Conservation (phyloP, 1,284 basidiomycete species). For the Cryptococcus hybrid region DNA sequence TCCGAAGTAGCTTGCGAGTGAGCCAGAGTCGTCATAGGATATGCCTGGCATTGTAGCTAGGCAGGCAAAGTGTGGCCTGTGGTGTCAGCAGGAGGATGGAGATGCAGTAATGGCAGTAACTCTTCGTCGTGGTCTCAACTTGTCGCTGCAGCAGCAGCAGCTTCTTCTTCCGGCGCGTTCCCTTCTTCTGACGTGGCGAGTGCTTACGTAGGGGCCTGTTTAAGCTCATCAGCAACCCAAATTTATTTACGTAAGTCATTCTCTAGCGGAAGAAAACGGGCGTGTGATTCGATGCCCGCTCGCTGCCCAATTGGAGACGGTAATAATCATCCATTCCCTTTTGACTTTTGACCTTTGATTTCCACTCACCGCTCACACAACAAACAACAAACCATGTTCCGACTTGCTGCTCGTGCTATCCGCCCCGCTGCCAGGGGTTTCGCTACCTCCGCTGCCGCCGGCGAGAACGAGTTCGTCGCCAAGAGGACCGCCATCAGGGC, state of each 20-base stretch:
- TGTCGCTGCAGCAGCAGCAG: no score
- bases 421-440: conserved; percentile 18
- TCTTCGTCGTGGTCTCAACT: no score
- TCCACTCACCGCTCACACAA: conserved; percentile 8
- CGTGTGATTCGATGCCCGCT: conserved; percentile 5
- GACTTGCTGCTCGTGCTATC: conserved; percentile 20
- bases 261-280: conserved; percentile 12
- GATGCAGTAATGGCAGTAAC: no score
- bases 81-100: no score
- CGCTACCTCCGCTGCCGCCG: conserved; percentile 15
- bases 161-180: no score
- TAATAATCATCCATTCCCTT: background rate
- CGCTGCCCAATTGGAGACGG: background rate
- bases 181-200: no score
- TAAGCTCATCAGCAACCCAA: no score
- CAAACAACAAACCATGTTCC: conserved; percentile 15
- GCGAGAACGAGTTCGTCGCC: conserved; percentile 39
- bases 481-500: conserved; percentile 35
- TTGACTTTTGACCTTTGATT: background rate
- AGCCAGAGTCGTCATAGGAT: conserved; percentile 80
- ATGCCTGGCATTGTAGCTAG: conserved; percentile 40
- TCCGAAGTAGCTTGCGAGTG: conserved; percentile 84
- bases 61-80: no score
- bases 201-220: no score
- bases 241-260: no score